Conservation (phyloP, 2,329 filamentous ascomycete species). For the Huntiella moniliformis region DNA sequence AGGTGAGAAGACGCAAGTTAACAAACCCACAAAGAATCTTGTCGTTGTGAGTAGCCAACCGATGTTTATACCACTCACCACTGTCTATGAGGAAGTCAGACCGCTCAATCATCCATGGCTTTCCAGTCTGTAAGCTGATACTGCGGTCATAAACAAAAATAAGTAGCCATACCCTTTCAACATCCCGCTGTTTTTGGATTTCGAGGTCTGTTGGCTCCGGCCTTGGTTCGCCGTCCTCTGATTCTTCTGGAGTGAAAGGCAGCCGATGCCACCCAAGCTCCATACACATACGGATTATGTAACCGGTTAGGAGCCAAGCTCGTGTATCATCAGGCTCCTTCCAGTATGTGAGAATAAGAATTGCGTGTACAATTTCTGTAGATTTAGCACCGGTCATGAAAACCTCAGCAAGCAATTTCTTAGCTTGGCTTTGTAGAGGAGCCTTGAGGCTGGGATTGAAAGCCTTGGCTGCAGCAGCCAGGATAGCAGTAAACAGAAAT, state of each 20-base stretch:
- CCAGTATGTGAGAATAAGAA: constrained; percentile 23
- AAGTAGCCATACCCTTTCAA: constrained; percentile 21
- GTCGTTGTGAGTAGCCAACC: constrained; percentile 18
- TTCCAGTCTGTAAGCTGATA: constrained; percentile 23
- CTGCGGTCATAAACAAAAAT: constrained; percentile 24
- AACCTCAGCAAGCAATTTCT: constrained; percentile 17
- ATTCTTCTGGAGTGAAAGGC: constrained; percentile 8
- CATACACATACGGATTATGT: constrained; percentile 23
- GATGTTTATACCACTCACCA: constrained; percentile 19
- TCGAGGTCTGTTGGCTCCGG: constrained; percentile 10
- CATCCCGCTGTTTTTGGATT: constrained; percentile 18
- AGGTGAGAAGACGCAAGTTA: constrained; percentile 20
- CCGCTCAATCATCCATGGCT: constrained; percentile 24
- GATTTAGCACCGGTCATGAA: constrained; percentile 21
- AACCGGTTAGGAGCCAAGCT: constrained; percentile 22
- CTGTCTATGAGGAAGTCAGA: constrained; percentile 20
- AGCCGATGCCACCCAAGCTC: constrained; percentile 22
- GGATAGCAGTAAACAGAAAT: constrained; percentile 20
- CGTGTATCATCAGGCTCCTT: constrained; percentile 24
- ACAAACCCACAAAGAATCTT: constrained; percentile 21
- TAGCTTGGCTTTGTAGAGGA: constrained; percentile 11
- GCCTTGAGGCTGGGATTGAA: constrained; percentile 19
- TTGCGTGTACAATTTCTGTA: constrained; percentile 21
- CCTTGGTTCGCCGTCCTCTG: neutral
- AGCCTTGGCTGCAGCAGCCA: constrained; percentile 20